Evolutionary conservation across 2,329 filamentous ascomycete genomes (phyloP), one percentile per base, ranked within the genome.

Genomic region (Pseudopithomyces chartarum): DNA sequence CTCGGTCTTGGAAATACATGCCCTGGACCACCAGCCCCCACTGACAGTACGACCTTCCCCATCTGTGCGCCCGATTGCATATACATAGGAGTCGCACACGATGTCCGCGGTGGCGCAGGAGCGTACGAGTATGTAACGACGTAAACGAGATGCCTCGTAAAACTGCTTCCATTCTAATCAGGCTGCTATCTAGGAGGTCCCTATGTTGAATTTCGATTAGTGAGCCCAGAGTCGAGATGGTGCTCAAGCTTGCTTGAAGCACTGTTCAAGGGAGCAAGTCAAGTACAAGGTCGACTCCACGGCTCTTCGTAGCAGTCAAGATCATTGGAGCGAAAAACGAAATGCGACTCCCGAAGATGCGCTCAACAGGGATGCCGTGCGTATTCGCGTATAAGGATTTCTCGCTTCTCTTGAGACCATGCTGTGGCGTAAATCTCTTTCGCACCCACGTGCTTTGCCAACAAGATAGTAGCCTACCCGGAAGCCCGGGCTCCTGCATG

Each of bases 161-260:
- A 22, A 55, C 49, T 6, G 26, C n/a, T 10, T 33, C 44, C 44
- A 49, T 32, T n/a, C 15, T 36, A 15, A 55, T 22, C 3, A 32
- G 17, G 7, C 34, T 36, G 26, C 42, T 17, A 5, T 19, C 22
- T 4, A 17, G 40, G 29, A 64, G 45, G 19, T 62, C 59, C 5
- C 42, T 26, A 20, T 57, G 55, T 1, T 54, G 54, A 20, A 62
- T 52, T 20, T 60, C 59, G 7, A 59, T 26, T 7, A 59, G 22
- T 3, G 20, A n/a, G 15, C 60, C 60, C 22, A 46, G 52, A 22
- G 48, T 12, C 0, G 80, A 79, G 1, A 83, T 66, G 38, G 77
- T 80, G 6, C 73, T 59, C 79, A 78, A 83, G 0, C 74, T 78
- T 0, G 74, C 73, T 15, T 60, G 57, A 5, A 72, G 56, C 3